Evolutionary conservation across 768 basidiomycete genomes (phyloP), one percentile per base, ranked within the genome.

Genomic region (Mycena polygramma): DNA sequence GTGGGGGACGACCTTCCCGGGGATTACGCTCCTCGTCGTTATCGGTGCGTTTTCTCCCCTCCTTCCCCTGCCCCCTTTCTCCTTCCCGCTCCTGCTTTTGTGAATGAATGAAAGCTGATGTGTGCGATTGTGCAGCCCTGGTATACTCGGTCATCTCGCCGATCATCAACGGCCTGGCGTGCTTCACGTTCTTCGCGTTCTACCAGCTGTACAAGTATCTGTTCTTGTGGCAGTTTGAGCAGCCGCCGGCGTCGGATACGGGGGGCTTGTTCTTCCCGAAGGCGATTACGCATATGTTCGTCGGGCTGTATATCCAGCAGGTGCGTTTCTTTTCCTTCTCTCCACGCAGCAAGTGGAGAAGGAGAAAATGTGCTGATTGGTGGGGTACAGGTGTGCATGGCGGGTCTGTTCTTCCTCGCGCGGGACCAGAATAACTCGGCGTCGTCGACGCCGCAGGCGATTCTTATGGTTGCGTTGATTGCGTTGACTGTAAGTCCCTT

Each of bases 181-280:
- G 89, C 72, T 84, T 86, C 36, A 90, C 94, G 1, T 98, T 99
- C 85, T 91, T 93, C 79, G 79, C 92, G 52, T 94, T 95, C 81
- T 97, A 93, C 80, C 82, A 90, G 69, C 81, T 95, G 43, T 95
- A 94, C 87, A 95, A 94, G 80, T 96, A 95, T 75, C 88, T 94
- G 37, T 96, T 94, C 87, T 83, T 94, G 62, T 96, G 90, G 84
- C 90, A 89, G 69, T 89, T 89, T 75, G 90, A 94, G 64, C 92
- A 95, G 77, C 88, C 91, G 5, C 77, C 86, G 0, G 81, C 86
- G 6, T 83, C 83, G 58, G 96, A 98, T 64, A 97, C 96, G 0
- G 97, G 97, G 45, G 98, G 98, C 0, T 78, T 94, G 57, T 99
- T 98, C 86, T 99, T 96, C 87, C 97, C 97, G 26, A 94, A 92